A percentile compares a stretch with the other conserved stretches of the same genome.
phyloP scores from a whole-genome alignment of 2,329 filamentous ascomycete species.

The Chalara sp. region DNA sequence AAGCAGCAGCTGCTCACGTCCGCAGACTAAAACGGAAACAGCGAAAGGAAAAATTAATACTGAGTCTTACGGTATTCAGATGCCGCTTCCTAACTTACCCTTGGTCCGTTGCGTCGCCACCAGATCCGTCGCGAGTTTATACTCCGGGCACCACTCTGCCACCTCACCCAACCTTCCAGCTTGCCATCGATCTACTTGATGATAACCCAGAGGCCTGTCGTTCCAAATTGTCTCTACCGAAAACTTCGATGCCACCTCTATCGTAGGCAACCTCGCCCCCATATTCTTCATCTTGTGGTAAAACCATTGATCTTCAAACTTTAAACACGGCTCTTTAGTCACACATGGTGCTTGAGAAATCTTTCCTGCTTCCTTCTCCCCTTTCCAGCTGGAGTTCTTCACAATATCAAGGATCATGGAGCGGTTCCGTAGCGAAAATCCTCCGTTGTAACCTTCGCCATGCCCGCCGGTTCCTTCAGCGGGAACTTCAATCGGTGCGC shows the following conservation, averaged over 20 bases:
- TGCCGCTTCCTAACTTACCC: no score
- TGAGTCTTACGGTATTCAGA: no score
- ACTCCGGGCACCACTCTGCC: conserved; percentile 25
- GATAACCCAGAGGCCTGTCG: conserved; percentile 8
- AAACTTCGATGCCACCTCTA: conserved; percentile 10
- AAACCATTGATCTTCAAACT: conserved; percentile 12
- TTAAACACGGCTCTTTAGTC: conserved; percentile 13
- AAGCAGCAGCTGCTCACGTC: no score
- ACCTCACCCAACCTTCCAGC: conserved; percentile 16
- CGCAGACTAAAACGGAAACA: no score
- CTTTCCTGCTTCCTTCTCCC: no score
- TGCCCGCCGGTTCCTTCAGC: no score
- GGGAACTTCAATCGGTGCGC: conserved; percentile 10
- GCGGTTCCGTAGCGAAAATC: conserved; percentile 39
- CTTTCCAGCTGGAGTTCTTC: neutral
- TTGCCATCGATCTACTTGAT: conserved; percentile 5
- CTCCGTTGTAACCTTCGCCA: conserved; percentile 10
- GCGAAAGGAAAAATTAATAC: no score
- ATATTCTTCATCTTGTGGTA: conserved; percentile 15
- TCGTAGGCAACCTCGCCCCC: conserved; percentile 12
- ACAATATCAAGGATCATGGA: conserved; percentile 25
- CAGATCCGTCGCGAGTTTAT: neutral
- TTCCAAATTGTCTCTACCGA: conserved; percentile 5
- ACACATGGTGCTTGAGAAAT: no score
- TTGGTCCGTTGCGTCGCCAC: no score